Base-by-base conservation (phyloP, 495 filamentous ascomycete species). In the Penicillium malachiteum region DNA sequence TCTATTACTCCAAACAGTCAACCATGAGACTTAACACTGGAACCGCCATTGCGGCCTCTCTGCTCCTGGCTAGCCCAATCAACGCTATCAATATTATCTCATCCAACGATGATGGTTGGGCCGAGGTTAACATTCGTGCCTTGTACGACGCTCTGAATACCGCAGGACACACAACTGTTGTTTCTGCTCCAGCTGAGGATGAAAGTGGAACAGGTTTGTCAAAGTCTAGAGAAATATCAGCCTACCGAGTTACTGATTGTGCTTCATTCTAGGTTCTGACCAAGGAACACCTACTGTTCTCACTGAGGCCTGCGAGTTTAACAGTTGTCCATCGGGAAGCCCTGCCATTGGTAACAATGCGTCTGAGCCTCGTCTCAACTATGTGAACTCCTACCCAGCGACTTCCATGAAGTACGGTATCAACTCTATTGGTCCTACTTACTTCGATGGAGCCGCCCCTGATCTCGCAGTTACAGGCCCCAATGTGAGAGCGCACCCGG, bases 31-130 rank as follows among this genome's bases (percentile, higher is more conserved):
- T 58, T 35, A 48, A 41, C 18, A 9, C 37, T 11, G 12, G 55
- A 18, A 35, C 37, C 21, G 52, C 59, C 39, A 16, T 58, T 41
- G 17, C 43, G 43, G 58, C 46, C 13, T 50, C 52, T 9, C 37
- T 63, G 12, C 40, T 50, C 12, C 42, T 59, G 14, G 38, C 44
- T 6, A 40, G 26, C 14, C 46, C 63, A 13, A 56, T 63, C 18
- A 56, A 64, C 2, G 79, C 73, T 17, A 68, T 78, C 31, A 84
- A 84, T 54, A 81, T 87, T 58, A 66, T 89, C 46, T 83, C 83
- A 30, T 82, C 81, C 47, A 88, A 89, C 60, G 86, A 88, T 57
- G 86, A 89, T 70, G 85, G 86, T 17, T 89, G 85, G 85, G 86
- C 85, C 3, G 85, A 87, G 61, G 78, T 76, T 13, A 88, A 89